A percentile compares a stretch with the other conserved stretches of the same genome.
Evolutionary conservation across 2,329 filamentous ascomycete genomes (phyloP).

Genomic region (Colletotrichum sp.): DNA sequence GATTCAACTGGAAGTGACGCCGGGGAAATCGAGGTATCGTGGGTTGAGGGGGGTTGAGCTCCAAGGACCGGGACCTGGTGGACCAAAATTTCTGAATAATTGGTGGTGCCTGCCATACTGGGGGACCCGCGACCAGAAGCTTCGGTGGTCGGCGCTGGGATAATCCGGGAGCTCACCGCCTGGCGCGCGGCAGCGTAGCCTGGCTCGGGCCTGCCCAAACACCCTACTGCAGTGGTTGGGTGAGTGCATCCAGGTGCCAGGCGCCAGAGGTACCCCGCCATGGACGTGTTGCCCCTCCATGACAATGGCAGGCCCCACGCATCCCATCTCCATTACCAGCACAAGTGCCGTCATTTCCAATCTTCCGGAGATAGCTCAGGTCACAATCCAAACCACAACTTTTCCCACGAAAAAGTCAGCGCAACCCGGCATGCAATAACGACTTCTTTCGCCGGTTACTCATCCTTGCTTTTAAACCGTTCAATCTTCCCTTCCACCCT

Average conservation of each 20-base stretch:
- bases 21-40: slow-evolving; percentile 17
- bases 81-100: slow-evolving; percentile 28
- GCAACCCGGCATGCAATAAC: slow-evolving; percentile 1
- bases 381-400: background rate
- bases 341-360: slow-evolving; percentile 17
- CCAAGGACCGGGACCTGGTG: slow-evolving; percentile 18
- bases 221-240: background rate
- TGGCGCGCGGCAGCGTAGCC: background rate
- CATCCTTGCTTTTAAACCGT: background rate
- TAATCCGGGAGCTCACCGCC: slow-evolving; percentile 22
- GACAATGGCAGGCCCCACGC: slow-evolving; percentile 10
- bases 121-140: slow-evolving; percentile 15
- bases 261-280: slow-evolving; percentile 14
- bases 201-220: background rate
- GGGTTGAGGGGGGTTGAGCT: slow-evolving; percentile 22
- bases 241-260: background rate
- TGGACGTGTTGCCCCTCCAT: slow-evolving; percentile 19
- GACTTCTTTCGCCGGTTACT: background rate
- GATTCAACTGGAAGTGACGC: slow-evolving; percentile 11
- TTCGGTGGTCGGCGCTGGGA: slow-evolving; percentile 16
- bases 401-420: background rate
- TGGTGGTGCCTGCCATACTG: slow-evolving; percentile 23
- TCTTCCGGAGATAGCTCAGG: background rate
- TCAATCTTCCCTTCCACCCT: background rate
- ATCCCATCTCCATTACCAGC: slow-evolving; percentile 16